A percentile compares a stretch with the other conserved stretches of the same genome.
These are phyloP conservation scores for Sechiopsis laciniata DNA, from an alignment of 306 rosid species.

Conservation along the genomic window DNA sequence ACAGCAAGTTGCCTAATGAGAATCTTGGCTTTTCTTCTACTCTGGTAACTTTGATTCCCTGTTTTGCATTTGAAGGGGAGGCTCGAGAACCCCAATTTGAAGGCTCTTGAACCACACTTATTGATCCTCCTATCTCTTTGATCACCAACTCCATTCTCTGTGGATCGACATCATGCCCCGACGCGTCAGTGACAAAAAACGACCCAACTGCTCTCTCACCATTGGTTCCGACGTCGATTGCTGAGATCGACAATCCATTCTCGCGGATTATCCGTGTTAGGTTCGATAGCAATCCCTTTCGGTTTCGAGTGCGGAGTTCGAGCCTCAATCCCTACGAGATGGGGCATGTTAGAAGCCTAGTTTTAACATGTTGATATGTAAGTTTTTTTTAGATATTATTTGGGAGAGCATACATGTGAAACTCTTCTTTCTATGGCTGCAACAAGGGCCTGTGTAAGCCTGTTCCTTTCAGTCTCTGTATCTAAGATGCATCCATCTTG, in stretches of 20 bases:
- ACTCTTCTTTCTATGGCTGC: slow-evolving; percentile 85
- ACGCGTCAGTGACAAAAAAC: slow-evolving; percentile 53
- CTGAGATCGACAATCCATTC: slow-evolving; percentile 57
- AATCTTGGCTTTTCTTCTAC: slow-evolving; percentile 34
- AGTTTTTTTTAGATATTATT: background rate
- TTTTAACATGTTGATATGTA: background rate
- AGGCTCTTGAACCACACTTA: slow-evolving; percentile 40
- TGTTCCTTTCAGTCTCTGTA: slow-evolving; percentile 46
- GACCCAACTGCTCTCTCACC: slow-evolving; percentile 62
- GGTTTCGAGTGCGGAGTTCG: slow-evolving; percentile 44
- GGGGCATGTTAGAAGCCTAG: background rate
- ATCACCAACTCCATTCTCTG: slow-evolving; percentile 40
- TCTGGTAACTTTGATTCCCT: background rate
- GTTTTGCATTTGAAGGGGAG: slow-evolving; percentile 18
- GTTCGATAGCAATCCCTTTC: slow-evolving; percentile 57
- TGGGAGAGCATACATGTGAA: slow-evolving; percentile 48
- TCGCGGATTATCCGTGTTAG: slow-evolving; percentile 61
- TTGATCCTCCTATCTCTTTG: slow-evolving; percentile 55
- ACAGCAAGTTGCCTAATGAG: slow-evolving; percentile 58
- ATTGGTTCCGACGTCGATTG: slow-evolving; percentile 44
- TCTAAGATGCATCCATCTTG: slow-evolving; percentile 34
- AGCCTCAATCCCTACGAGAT: slow-evolving; percentile 54
- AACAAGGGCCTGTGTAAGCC: slow-evolving; percentile 47
- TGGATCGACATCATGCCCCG: slow-evolving; percentile 49
- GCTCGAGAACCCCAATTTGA: slow-evolving; percentile 30